Evolutionary conservation across 345 rosid species (phyloP), one percentile per base, ranked within the genome.

Genomic region (Litchi chinensis): DNA sequence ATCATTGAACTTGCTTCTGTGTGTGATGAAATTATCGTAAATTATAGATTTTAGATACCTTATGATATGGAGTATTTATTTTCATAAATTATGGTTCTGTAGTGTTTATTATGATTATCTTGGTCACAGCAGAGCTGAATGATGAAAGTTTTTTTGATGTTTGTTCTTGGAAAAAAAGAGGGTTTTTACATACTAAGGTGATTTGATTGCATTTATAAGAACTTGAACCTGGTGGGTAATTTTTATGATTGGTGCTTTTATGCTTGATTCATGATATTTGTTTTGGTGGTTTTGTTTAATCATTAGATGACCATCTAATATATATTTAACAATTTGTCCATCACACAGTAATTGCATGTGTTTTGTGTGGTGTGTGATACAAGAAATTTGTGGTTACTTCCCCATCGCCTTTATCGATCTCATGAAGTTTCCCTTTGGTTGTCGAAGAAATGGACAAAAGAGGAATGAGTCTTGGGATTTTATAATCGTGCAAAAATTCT

Each of bases 11-110:
- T 75, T 64, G 37, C 19, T 75, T 8, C 3, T 75, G 43, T 75
- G 54, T 44, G 28, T 40, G 71, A 68, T 68, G 54, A 68, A 41
- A 68, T 40, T 57, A 74, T 68, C 44, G 11, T 68, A 70, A 66
- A 46, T 59, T 56, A 15, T 73, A 65, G 37, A 26, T 32, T 28
- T 28, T n/a, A 4, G 10, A 74, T 74, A 43, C 19, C 21, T 67
- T 59, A 50, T 40, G 28, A 10, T 56, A 39, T 8, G 19, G 18
- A 22, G 19, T 12, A 0, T 12, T 22, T 1, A 28, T 11, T 26
- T 52, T 70, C n/a, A 26, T 70, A 11, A 70, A 11, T 5, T 24
- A 13, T 48, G 60, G 21, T 70, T 15, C 37, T 2, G 37, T 46
- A 28, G 46, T 75, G 60, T 44, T 18, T 46, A 32, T 32, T 32